Evolutionary conservation across 257 asterid genomes (phyloP).

Genomic region (Solanum etuberosum): DNA sequence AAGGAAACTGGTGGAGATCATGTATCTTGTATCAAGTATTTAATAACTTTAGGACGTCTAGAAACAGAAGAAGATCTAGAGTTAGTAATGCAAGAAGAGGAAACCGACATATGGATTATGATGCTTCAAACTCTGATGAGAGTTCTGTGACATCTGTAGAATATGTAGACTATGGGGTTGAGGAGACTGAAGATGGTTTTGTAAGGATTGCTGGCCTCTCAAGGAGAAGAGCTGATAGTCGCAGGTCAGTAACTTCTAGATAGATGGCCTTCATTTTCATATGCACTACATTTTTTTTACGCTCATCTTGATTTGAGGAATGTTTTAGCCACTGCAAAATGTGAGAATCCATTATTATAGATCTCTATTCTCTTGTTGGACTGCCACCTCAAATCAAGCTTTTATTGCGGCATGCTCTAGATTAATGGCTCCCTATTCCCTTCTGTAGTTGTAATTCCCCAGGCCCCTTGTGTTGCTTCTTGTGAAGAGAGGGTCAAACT

Average conservation of each 20-base stretch:
- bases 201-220: constrained; percentile 34
- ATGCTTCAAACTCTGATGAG: constrained; percentile 65
- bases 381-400: background rate
- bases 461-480: background rate
- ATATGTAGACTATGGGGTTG: constrained; percentile 41
- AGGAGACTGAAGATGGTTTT: constrained; percentile 51
- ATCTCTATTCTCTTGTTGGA: background rate
- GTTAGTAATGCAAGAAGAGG: constrained; percentile 56
- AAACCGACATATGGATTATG: constrained; percentile 40
- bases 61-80: constrained; percentile 75
- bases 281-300: background rate
- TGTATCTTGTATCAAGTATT: constrained; percentile 76
- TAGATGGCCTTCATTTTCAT: background rate
- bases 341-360: background rate
- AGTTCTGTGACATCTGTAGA: constrained; percentile 70
- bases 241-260: constrained; percentile 35
- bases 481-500: background rate
- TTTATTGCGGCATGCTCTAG: background rate
- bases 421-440: background rate
- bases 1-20: constrained; percentile 79
- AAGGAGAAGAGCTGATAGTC: constrained; percentile 45
- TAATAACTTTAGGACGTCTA: constrained; percentile 56
- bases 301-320: background rate
- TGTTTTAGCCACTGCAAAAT: background rate
- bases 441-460: background rate